Evolutionary conservation across 495 filamentous ascomycete genomes (phyloP).

Genomic region (Aspergillus biplanus): DNA sequence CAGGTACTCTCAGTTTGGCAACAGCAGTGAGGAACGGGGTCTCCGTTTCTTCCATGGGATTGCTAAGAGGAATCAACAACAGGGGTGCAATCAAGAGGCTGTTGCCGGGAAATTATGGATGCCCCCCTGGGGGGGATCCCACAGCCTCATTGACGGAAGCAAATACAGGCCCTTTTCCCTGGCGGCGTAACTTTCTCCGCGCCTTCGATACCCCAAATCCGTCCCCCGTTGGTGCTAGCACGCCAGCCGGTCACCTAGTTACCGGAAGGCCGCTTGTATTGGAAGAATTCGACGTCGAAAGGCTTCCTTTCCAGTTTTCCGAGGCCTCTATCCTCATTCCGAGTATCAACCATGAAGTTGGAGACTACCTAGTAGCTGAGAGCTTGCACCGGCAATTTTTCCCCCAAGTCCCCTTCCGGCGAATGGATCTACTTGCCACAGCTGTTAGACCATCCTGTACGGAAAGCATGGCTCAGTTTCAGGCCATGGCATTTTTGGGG

Average conservation of each 20-base stretch:
- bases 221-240: not conserved
- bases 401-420: not conserved
- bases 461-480: not conserved
- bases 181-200: not conserved
- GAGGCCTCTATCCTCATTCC: not conserved
- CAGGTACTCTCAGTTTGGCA: not conserved
- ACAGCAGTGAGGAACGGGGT: not conserved
- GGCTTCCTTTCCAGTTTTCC: not conserved
- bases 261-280: not conserved
- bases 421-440: slow-evolving; percentile 11
- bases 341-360: not conserved
- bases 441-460: slow-evolving; percentile 10
- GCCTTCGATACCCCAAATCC: not conserved
- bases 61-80: not conserved
- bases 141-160: not conserved
- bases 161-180: not conserved
- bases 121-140: not conserved
- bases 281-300: not conserved
- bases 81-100: not conserved
- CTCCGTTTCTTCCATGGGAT: not conserved
- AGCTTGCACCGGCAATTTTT: not conserved
- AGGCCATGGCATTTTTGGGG: slow-evolving; percentile 12
- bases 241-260: not conserved
- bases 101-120: not conserved
- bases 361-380: not conserved